Base-by-base conservation (phyloP, 1,284 basidiomycete genomes). In the Ceratobasidium sp. region DNA sequence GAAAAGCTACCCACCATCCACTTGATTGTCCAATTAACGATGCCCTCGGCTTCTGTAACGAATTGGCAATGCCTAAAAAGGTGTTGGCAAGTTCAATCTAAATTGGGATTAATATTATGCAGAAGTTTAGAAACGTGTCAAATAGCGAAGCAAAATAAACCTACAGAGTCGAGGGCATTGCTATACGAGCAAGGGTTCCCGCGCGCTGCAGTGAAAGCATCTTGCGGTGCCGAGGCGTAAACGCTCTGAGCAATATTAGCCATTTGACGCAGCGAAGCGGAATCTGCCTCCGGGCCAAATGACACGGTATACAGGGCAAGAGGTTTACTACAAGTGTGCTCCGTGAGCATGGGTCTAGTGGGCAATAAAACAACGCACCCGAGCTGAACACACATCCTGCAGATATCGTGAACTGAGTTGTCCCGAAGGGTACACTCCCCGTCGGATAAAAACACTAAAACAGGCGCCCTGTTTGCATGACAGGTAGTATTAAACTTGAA, bases 371-470 rank as follows among this genome's bases (percentile, higher is more conserved):
- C 59, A 20, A 81, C 84, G 71, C 78, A 90, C 91, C 90, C 89
- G 4, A 86, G 86, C 56, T 84, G 84, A 20, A 89, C 81, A 1
- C 90, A 86, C 1, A 85, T 79, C 3, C 85, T 85, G 78, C 88
- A 89, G 1, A 91, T 68, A 78, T 87, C 85, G 33, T 88, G 87
- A 76, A 90, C 83, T 0, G 83, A 82, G 12, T 52, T 40, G 52
- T 57, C 40, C 2, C 28, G 28, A 38, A 69, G 40, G 12, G 20
- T 54, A 26, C 88, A 87, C 82, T 90, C 87, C 0, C 91, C 91
- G 77, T 91, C 90, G 0, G 91, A 91, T 20, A 92, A 84, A 82
- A 91, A 91, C 42, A 92, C 87, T n/a, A 91, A 83, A 26, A 92
- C 87, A 0, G 91, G 91, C 0, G 84, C 82, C 75, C 91, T 91